These are phyloP conservation scores for Entomortierella beljakovae DNA, from an alignment of 192 early-diverging fungal species.

Conservation along the genomic window DNA sequence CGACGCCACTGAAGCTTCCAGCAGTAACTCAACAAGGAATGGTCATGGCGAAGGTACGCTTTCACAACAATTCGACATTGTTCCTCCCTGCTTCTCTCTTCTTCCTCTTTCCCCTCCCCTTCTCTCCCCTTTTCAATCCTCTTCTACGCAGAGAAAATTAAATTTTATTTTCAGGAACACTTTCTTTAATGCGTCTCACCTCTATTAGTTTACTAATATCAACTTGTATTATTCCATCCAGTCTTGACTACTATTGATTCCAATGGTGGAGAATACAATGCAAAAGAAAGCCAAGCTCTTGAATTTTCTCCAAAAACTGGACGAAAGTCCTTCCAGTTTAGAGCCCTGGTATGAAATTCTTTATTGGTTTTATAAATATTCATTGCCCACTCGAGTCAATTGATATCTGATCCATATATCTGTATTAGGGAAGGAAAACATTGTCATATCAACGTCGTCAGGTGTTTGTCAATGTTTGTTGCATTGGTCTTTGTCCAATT, in stretches of 20 bases:
- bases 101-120: background rate
- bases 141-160: too few species aligned
- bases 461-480: conserved; percentile 79
- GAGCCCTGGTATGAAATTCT: conserved; percentile 43
- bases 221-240: background rate
- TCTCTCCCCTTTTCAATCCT: background rate
- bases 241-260: background rate
- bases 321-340: conserved; percentile 55
- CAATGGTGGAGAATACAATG: background rate
- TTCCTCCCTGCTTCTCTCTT: background rate
- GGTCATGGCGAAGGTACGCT: conserved; percentile 14
- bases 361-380: background rate
- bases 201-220: background rate
- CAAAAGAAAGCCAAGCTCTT: conserved; percentile 3
- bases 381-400: background rate
- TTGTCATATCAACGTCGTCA: conserved; percentile 79
- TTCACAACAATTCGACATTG: background rate
- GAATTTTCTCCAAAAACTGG: conserved; percentile 39
- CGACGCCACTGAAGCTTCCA: background rate
- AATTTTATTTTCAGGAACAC: background rate
- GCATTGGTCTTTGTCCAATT: conserved; percentile 72
- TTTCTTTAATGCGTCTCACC: background rate
- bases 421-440: conserved; percentile 69
- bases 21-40: background rate
- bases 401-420: background rate